Evolutionary conservation across 768 basidiomycete species (phyloP), one percentile per base, ranked within the genome.

Genomic region (Harrya chromipes): DNA sequence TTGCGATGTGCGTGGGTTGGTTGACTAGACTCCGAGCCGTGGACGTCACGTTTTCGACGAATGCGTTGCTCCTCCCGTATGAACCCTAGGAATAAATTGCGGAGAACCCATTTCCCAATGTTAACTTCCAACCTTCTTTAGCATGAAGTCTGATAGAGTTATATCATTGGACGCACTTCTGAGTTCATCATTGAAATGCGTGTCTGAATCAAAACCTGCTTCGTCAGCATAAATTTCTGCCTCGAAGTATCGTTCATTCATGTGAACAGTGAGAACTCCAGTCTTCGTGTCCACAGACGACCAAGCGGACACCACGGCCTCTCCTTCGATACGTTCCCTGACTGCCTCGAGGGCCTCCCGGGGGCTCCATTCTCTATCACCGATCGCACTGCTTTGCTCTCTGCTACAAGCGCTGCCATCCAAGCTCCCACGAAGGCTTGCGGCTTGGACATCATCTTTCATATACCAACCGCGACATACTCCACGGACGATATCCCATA

Each of bases 181-280:
- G 14, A 82, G 74, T 60, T 97, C 95, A 47, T 94, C 91, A 40
- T 74, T 81, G 54, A 83, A 83, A 9, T 77, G 72, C 6, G 78
- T 77, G 46, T 85, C 80, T 23, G 74, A 68, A 0, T 70, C 72
- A 61, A 83, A 84, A 17, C 90, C 91, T 35, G 87, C 81, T 64
- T 98, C 94, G 63, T 97, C 94, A 12, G 90, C 88, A 63, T 94
- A 97, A 2, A 95, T 83, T 70, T 99, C 97, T 6, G 90, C 89
- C 47, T 98, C 94, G 64, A 97, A 98, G 50, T 85, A 91, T 40
- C 82, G 77, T 57, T 97, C 93, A 40, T 81, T 88, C 39, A 99
- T 58, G 68, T 97, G 91, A 4, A 98, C 81, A 2, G 88, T 85
- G 52, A 99, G 73, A 20, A 91, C 80, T 7, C 95, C 95, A 8